Conservation (phyloP, 169 alveolate species). For the Plasmodium gonderi region DNA sequence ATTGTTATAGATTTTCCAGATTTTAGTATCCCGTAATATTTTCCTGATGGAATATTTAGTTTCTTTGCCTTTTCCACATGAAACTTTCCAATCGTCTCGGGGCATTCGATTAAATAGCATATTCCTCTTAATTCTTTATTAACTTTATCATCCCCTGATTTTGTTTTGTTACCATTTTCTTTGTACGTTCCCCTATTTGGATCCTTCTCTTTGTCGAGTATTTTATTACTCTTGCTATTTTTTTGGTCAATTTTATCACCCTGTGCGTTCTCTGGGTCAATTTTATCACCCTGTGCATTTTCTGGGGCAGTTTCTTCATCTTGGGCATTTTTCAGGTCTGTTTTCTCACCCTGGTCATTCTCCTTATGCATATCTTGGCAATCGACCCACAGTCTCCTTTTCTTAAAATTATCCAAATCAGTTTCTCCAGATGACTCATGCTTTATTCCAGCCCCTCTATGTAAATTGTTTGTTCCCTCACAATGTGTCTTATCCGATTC, state of each 20-base stretch:
- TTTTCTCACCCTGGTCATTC: background rate
- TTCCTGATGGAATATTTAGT: slow-evolving; percentile 89
- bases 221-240: background rate
- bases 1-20: slow-evolving; percentile 87
- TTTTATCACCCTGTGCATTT: background rate
- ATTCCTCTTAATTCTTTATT: slow-evolving; percentile 9
- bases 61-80: slow-evolving; percentile 84
- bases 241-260: background rate
- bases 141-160: background rate
- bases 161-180: background rate
- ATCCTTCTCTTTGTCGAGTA: background rate
- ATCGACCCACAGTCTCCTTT: background rate
- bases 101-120: slow-evolving; percentile 77
- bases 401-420: background rate
- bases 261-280: background rate
- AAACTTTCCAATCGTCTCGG: slow-evolving; percentile 82
- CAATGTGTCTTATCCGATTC: background rate
- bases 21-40: slow-evolving; percentile 87
- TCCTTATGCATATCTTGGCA: background rate
- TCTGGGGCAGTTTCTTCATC: background rate
- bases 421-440: background rate
- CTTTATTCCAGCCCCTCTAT: background rate
- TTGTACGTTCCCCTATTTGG: background rate
- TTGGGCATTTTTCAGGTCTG: background rate
- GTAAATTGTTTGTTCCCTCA: background rate